These are phyloP conservation scores for Cercophora scortea DNA, from an alignment of 495 filamentous ascomycete genomes.

Conservation along the genomic window DNA sequence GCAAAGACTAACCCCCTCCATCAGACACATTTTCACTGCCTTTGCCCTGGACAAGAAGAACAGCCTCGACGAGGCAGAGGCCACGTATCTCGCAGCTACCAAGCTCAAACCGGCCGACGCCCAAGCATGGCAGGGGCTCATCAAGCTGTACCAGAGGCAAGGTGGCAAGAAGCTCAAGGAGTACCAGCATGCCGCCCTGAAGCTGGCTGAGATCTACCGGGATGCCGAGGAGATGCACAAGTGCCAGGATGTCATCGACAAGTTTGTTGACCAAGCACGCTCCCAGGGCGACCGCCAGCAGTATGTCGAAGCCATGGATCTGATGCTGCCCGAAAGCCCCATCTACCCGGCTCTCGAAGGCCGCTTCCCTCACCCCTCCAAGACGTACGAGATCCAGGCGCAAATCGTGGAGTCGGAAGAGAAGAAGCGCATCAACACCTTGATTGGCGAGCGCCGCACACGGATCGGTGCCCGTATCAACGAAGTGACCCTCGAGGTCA, in stretches of 20 bases:
- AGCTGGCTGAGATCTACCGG: constrained; percentile 66
- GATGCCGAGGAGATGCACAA: constrained; percentile 57
- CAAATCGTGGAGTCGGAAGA: constrained; percentile 81
- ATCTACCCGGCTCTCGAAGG: constrained; percentile 82
- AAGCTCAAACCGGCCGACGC: constrained; percentile 40
- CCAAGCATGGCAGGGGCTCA: constrained; percentile 85
- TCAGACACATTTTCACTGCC: constrained; percentile 72
- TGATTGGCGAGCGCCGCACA: constrained; percentile 83
- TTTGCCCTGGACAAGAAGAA: constrained; percentile 71
- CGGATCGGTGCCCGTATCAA: constrained; percentile 75
- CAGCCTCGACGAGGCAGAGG: constrained; percentile 61
- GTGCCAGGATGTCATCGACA: constrained; percentile 76
- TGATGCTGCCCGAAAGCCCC: constrained; percentile 68
- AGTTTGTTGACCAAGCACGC: constrained; percentile 62
- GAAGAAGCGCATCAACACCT: constrained; percentile 80
- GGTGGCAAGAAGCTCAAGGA: constrained; percentile 57
- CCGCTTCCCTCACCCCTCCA: constrained; percentile 67
- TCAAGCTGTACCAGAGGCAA: constrained; percentile 76
- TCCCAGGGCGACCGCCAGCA: constrained; percentile 63
- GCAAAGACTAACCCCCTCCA: constrained; percentile 1
- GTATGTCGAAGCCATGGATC: constrained; percentile 61
- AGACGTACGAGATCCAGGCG: constrained; percentile 77
- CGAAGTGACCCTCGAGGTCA: constrained; percentile 80
- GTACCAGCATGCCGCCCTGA: constrained; percentile 64
- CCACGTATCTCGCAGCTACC: constrained; percentile 69